Percentiles rank a stretch among this genome's conserved stretches.
These are phyloP conservation scores for Scheffersomyces segobiensis DNA, from an alignment of 1,139 yeast species.

Conservation along the genomic window DNA sequence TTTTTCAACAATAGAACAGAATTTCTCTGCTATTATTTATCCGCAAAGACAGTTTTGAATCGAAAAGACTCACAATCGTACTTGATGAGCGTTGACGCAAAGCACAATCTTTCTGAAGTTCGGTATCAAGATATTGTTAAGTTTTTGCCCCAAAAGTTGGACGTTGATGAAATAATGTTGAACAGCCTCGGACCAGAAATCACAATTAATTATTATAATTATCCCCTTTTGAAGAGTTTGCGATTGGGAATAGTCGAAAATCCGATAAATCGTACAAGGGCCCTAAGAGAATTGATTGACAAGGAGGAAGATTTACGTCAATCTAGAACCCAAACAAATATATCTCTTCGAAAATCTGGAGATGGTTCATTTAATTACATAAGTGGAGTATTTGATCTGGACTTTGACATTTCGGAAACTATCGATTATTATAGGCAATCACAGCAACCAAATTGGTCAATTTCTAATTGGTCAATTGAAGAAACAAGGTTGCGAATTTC, in stretches of 20 bases:
- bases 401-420: constrained; percentile 27
- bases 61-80: constrained; percentile 15
- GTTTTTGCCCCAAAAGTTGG: constrained; percentile 23
- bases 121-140: constrained; percentile 21
- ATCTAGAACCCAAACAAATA: background rate
- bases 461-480: constrained; percentile 19
- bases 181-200: constrained; percentile 17
- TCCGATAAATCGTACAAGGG: constrained; percentile 3
- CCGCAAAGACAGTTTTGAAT: constrained; percentile 19
- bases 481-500: constrained; percentile 19
- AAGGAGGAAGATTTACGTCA: constrained; percentile 1
- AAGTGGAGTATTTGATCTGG: constrained; percentile 25
- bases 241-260: constrained; percentile 6
- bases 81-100: constrained; percentile 13
- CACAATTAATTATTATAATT: constrained; percentile 19
- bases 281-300: constrained; percentile 11
- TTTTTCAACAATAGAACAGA: constrained; percentile 30
- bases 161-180: constrained; percentile 22
- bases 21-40: constrained; percentile 26
- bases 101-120: constrained; percentile 3
- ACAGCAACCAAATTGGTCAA: constrained; percentile 12
- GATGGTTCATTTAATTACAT: constrained; percentile 20
- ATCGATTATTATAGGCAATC: constrained; percentile 17
- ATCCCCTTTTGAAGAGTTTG: constrained; percentile 24
- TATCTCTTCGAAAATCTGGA: constrained; percentile 4